Conservation (phyloP, 1,139 yeast genomes). For the Petasospora rhodanensis region DNA sequence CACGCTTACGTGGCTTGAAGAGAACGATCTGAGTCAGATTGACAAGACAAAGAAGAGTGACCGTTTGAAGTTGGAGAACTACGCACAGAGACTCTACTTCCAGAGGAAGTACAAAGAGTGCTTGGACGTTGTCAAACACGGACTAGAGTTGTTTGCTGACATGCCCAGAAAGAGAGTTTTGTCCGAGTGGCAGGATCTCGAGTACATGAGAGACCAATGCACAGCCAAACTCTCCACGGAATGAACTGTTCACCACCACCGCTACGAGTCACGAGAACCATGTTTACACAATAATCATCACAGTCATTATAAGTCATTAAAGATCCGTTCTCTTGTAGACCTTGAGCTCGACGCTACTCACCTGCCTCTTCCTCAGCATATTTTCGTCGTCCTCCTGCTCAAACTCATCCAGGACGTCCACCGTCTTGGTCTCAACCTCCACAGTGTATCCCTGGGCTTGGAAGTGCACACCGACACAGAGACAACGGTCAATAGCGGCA, state of each 20-base stretch:
- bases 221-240: constrained; percentile 4
- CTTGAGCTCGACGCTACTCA: constrained; percentile 55
- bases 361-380: constrained; percentile 44
- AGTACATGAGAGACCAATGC: constrained; percentile 40
- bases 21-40: constrained; percentile 16
- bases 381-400: constrained; percentile 30
- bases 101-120: constrained; percentile 42
- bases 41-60: constrained; percentile 27
- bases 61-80: constrained; percentile 27
- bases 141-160: constrained; percentile 30
- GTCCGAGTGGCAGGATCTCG: constrained; percentile 43
- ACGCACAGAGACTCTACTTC: constrained; percentile 43
- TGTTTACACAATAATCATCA: neutral
- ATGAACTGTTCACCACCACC: neutral
- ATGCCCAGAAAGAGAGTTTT: constrained; percentile 32
- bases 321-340: constrained; percentile 36
- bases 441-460: constrained; percentile 43
- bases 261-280: constrained; percentile 2
- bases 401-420: constrained; percentile 63
- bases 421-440: constrained; percentile 52
- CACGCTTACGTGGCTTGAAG: constrained; percentile 41
- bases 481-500: constrained; percentile 50
- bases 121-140: constrained; percentile 33
- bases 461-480: constrained; percentile 50
- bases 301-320: neutral